phyloP scores from a whole-genome alignment of 768 basidiomycete genomes.

The Solioccasus polychromus region DNA sequence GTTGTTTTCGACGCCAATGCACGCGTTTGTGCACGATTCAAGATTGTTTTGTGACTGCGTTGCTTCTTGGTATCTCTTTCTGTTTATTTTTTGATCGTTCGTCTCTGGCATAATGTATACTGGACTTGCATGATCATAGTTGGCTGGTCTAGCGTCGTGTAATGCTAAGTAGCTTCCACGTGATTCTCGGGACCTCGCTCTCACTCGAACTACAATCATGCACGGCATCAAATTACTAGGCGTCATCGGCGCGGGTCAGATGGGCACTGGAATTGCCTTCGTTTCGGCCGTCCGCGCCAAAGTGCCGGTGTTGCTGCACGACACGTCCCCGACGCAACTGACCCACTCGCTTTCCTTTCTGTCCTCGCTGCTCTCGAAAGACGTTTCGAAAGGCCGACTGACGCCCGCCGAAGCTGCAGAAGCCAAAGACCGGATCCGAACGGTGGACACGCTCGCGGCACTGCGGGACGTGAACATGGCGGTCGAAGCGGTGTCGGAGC shows the following conservation, averaged over 20 bases:
- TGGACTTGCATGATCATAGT: slow-evolving; percentile 14
- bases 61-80: slow-evolving; percentile 13
- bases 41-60: slow-evolving; percentile 21
- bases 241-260: slow-evolving; percentile 81
- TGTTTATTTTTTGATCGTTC: background rate
- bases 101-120: no score
- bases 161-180: slow-evolving; percentile 1
- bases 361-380: slow-evolving; percentile 85
- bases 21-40: background rate
- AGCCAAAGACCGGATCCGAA: slow-evolving; percentile 60
- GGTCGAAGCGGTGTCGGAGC: slow-evolving; percentile 91
- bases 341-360: slow-evolving; percentile 68
- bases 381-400: slow-evolving; percentile 80
- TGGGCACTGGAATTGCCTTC: slow-evolving; percentile 91
- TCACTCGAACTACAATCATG: slow-evolving; percentile 32
- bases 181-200: slow-evolving; percentile 13
- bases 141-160: slow-evolving; percentile 17
- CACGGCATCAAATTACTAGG: slow-evolving; percentile 77
- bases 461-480: slow-evolving; percentile 87
- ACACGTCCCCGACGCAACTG: slow-evolving; percentile 73
- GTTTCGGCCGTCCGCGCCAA: slow-evolving; percentile 84
- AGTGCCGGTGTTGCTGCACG: slow-evolving; percentile 83
- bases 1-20: slow-evolving; percentile 16
- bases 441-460: slow-evolving; percentile 58
- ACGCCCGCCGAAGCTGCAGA: slow-evolving; percentile 68